A percentile compares a stretch with the other conserved stretches of the same genome.
Evolutionary conservation across 169 alveolate species (phyloP).

Genomic region (Neospora caninum): DNA sequence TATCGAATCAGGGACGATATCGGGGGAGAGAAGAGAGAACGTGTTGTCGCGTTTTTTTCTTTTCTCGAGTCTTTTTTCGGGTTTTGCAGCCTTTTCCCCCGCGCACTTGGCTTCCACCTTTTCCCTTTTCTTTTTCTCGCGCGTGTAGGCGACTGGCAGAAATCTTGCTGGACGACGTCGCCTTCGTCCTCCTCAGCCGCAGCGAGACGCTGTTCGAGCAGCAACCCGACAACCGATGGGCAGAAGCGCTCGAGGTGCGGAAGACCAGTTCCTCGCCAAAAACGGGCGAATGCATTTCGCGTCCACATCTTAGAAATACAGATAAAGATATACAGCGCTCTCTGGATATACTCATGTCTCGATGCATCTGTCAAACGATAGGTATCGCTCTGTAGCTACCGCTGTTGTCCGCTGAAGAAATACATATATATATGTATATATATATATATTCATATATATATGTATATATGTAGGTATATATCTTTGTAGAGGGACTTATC

Average conservation of each 20-base stretch:
- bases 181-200: conserved; percentile 57
- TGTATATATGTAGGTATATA: not conserved
- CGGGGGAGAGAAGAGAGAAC: too few species aligned
- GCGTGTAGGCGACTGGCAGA: conserved; percentile 48
- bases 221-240: conserved; percentile 10
- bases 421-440: not conserved
- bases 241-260: conserved; percentile 46
- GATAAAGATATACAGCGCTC: too few species aligned
- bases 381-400: too few species aligned
- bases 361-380: too few species aligned
- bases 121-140: not conserved
- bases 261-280: not conserved
- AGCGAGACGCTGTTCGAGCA: not conserved
- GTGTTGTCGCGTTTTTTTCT: too few species aligned
- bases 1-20: not conserved
- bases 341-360: too few species aligned
- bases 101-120: too few species aligned
- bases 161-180: conserved; percentile 52
- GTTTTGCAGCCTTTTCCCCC: not conserved
- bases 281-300: too few species aligned
- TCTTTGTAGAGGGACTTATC: not conserved
- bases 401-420: too few species aligned
- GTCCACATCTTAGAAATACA: too few species aligned
- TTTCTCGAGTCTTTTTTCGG: not conserved
- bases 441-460: not conserved